Conservation (phyloP, 108 stramenopile species). For the Skeletonema costatum region DNA sequence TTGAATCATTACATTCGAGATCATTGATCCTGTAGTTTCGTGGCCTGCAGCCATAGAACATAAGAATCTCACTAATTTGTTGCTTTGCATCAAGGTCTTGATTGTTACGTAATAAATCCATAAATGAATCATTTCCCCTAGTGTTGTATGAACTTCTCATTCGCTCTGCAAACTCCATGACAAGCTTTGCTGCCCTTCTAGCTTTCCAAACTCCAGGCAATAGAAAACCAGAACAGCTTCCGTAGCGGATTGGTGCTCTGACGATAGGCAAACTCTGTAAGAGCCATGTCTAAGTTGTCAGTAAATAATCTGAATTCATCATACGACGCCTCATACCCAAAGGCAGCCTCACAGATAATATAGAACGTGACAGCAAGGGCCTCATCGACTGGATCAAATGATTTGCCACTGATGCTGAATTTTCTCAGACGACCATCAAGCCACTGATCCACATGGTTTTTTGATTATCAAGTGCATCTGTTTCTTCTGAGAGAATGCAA, state of each 20-base stretch:
- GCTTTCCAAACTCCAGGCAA: conserved; percentile 38
- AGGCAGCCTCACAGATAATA: conserved; percentile 48
- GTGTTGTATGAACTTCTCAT: neutral
- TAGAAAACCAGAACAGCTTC: conserved; percentile 12
- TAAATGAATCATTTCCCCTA: neutral
- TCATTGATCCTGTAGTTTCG: conserved; percentile 32
- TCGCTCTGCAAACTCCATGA: conserved; percentile 9
- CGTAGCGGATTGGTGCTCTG: conserved; percentile 46
- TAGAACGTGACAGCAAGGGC: conserved; percentile 17
- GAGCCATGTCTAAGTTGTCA: conserved; percentile 12
- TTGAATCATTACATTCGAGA: conserved; percentile 14
- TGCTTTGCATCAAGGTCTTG: neutral
- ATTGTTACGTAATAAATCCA: conserved; percentile 1
- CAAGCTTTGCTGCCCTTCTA: neutral
- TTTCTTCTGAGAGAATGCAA: neutral
- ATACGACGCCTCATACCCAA: conserved; percentile 32
- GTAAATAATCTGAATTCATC: conserved; percentile 24
- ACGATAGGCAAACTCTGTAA: conserved; percentile 31
- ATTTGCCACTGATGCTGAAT: neutral
- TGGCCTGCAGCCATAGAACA: conserved; percentile 31
- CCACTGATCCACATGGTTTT: neutral
- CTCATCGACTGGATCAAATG: conserved; percentile 7
- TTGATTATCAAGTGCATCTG: neutral
- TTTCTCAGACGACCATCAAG: neutral
- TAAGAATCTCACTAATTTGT: conserved; percentile 10